phyloP scores from a whole-genome alignment of 2,329 filamentous ascomycete species.

The Talaromyces albobiverticillius region DNA sequence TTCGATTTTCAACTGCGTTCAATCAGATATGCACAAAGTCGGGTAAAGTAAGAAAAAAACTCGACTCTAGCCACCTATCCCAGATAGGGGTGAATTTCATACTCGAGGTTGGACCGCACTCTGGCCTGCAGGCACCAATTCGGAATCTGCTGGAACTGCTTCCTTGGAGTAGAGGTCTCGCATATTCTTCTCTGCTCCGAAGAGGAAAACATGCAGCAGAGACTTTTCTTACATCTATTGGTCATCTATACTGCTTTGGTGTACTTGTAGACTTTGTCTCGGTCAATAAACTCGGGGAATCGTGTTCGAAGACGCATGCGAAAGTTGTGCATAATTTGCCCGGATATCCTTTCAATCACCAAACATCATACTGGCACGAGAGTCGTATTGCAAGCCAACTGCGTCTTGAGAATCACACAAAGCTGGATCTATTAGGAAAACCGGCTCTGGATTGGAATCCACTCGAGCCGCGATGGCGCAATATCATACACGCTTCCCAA shows the following conservation, averaged over 20 bases:
- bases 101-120: constrained; percentile 23
- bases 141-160: constrained; percentile 13
- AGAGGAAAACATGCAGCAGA: not conserved
- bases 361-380: constrained; percentile 15
- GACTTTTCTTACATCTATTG: not conserved
- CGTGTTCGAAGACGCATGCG: not conserved
- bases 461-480: constrained; percentile 26
- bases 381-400: constrained; percentile 16
- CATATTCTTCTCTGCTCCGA: not conserved
- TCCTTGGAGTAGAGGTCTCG: not conserved
- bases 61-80: constrained; percentile 7
- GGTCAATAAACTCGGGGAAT: not conserved
- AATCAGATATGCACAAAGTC: not conserved
- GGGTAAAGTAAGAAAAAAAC: not conserved
- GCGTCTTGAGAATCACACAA: not conserved
- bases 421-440: constrained; percentile 14
- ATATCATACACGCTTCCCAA: constrained; percentile 26
- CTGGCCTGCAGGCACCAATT: constrained; percentile 17
- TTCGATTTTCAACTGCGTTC: constrained; percentile 17
- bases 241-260: constrained; percentile 1
- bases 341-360: constrained; percentile 21
- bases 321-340: constrained; percentile 23
- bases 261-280: not conserved
- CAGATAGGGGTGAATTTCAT: constrained; percentile 12
- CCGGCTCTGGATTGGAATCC: constrained; percentile 20